These are phyloP conservation scores for Priceomyces haplophilus DNA, from an alignment of 805 yeast genomes.

Conservation along the genomic window DNA sequence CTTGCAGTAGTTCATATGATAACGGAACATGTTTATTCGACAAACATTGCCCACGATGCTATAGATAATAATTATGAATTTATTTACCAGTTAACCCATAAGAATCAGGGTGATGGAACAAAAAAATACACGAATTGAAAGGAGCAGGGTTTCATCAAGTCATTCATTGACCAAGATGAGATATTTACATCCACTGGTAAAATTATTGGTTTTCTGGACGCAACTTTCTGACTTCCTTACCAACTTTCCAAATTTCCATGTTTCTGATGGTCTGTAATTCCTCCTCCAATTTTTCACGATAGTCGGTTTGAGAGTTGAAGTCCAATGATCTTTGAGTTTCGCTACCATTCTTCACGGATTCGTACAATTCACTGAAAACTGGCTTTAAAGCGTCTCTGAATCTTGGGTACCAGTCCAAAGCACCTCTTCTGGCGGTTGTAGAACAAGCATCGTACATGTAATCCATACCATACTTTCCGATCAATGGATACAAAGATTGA, in stretches of 20 bases:
- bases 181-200: conserved; percentile 3
- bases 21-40: conserved; percentile 40
- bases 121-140: conserved; percentile 21
- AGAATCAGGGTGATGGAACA: conserved; percentile 14
- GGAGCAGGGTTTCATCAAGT: conserved; percentile 24
- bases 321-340: conserved; percentile 98
- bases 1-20: neutral
- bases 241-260: conserved; percentile 99
- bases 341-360: conserved; percentile 90
- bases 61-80: conserved; percentile 4
- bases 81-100: conserved; percentile 4
- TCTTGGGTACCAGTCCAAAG: conserved; percentile 99
- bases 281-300: conserved; percentile 92
- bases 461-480: conserved; percentile 99
- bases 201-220: conserved; percentile 96
- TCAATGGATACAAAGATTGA: conserved; percentile 97
- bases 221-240: conserved; percentile 99
- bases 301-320: conserved; percentile 97
- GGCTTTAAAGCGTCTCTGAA: conserved; percentile 99
- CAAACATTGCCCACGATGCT: conserved; percentile 36
- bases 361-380: conserved; percentile 94
- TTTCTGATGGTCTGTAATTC: conserved; percentile 91
- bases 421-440: conserved; percentile 99
- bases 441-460: conserved; percentile 99
- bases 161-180: conserved; percentile 38